Evolutionary conservation across 164 flowering plant genomes (phyloP).

Genomic region (Vitis riparia): DNA sequence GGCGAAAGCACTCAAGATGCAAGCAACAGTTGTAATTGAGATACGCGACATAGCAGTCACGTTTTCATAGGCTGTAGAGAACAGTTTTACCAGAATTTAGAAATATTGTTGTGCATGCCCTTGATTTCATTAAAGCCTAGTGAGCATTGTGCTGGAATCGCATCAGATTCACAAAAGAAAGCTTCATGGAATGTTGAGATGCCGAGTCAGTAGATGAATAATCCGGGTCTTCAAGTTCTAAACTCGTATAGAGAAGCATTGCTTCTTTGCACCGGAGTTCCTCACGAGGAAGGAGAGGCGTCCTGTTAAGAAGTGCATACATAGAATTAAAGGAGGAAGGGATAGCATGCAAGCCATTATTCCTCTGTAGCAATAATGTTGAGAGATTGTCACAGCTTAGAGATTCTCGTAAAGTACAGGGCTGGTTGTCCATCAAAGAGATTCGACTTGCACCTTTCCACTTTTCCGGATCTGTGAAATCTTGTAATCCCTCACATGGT

Average conservation of each 20-base stretch:
- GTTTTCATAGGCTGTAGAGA: constrained; percentile 87
- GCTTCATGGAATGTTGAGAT: constrained; percentile 52
- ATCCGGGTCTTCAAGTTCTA: constrained; percentile 35
- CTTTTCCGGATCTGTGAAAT: constrained; percentile 14
- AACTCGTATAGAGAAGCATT: constrained; percentile 51
- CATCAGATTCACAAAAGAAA: constrained; percentile 77
- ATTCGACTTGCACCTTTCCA: constrained; percentile 2
- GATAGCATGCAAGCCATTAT: neutral
- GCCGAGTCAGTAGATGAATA: constrained; percentile 36
- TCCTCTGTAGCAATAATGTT: constrained; percentile 16
- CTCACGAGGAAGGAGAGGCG: constrained; percentile 91
- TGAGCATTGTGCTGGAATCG: constrained; percentile 84
- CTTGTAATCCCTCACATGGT: neutral
- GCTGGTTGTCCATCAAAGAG: constrained; percentile 2
- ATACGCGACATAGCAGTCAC: constrained; percentile 85
- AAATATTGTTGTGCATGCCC: constrained; percentile 36
- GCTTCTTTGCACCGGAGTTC: constrained; percentile 96
- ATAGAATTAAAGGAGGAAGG: constrained; percentile 18
- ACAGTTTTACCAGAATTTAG: constrained; percentile 61
- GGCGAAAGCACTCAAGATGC: constrained; percentile 89
- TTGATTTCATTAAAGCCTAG: constrained; percentile 67
- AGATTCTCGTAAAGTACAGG: neutral
- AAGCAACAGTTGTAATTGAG: constrained; percentile 61
- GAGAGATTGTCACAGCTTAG: neutral
- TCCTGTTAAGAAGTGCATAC: constrained; percentile 46